Evolutionary conservation across 2,329 filamentous ascomycete genomes (phyloP).

Genomic region (Tolypocladium amazonense): DNA sequence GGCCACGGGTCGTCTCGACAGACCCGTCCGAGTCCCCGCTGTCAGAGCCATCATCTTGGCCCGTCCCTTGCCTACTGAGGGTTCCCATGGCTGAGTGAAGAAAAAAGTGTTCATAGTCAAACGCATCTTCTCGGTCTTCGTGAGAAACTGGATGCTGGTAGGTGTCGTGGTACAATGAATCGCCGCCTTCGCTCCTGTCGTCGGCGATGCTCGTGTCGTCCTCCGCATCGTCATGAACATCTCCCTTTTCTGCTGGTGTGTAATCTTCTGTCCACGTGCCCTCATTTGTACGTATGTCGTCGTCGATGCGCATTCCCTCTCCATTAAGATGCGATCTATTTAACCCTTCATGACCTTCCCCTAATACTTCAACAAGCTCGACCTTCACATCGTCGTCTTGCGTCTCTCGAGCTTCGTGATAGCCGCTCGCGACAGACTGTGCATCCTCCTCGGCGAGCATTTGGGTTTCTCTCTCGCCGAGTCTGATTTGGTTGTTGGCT

Average conservation of each 20-base stretch:
- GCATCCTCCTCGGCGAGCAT: slow-evolving; percentile 3
- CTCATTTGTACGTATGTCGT: neutral
- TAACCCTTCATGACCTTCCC: neutral
- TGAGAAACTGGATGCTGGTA: slow-evolving; percentile 58
- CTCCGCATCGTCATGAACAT: slow-evolving; percentile 12
- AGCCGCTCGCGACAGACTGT: neutral
- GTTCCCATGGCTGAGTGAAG: slow-evolving; percentile 84
- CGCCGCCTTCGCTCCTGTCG: slow-evolving; percentile 50
- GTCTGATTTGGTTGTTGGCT: neutral
- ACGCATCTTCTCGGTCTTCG: slow-evolving; percentile 88
- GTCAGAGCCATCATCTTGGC: slow-evolving; percentile 28
- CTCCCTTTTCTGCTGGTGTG: neutral
- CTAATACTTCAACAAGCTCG: neutral
- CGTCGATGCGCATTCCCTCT: neutral
- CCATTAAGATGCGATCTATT: neutral
- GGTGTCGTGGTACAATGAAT: slow-evolving; percentile 53
- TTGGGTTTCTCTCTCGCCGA: slow-evolving; percentile 1
- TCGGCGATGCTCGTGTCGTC: slow-evolving; percentile 4
- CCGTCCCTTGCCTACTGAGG: slow-evolving; percentile 36
- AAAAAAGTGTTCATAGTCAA: slow-evolving; percentile 95
- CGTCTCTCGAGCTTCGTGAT: slow-evolving; percentile 1
- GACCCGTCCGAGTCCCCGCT: slow-evolving; percentile 52
- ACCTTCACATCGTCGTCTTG: neutral
- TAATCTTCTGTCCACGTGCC: neutral
- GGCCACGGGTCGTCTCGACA: slow-evolving; percentile 49